Percentiles rank a stretch among this genome's conserved stretches.
Conservation (phyloP, 352 stramenopile genomes). For the Phytophthora melonis region DNA sequence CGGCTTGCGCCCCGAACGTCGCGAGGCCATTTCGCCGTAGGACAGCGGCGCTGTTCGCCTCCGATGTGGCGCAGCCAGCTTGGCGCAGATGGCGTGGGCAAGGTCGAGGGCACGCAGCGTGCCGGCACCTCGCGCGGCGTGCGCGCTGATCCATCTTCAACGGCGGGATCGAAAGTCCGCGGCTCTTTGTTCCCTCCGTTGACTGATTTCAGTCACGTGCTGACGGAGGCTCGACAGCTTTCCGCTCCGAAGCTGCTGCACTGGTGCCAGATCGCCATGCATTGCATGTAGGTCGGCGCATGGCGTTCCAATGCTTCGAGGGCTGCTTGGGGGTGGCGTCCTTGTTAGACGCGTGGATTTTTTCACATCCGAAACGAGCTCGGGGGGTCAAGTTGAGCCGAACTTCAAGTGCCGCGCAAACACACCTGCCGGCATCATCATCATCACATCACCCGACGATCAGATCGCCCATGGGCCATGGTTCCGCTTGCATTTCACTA, state of each 20-base stretch:
- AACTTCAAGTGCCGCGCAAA: slow-evolving; percentile 23
- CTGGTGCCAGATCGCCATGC: too few species aligned
- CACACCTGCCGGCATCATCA: too few species aligned
- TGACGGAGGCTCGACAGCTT: neutral
- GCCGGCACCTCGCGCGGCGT: neutral
- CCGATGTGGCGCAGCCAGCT: neutral
- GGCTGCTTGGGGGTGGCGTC: slow-evolving; percentile 2
- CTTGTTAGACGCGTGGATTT: slow-evolving; percentile 2
- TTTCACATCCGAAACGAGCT: slow-evolving; percentile 10
- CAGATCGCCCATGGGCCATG: neutral
- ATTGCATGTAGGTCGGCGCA: too few species aligned
- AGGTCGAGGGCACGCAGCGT: neutral
- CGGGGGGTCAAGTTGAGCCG: slow-evolving; percentile 17
- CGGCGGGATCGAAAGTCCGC: neutral
- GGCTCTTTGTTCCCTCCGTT: slow-evolving; percentile 7
- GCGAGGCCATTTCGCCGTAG: neutral
- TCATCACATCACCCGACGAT: too few species aligned
- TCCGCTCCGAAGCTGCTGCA: too few species aligned
- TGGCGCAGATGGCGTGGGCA: slow-evolving; percentile 4
- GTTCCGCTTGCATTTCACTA: slow-evolving; percentile 7
- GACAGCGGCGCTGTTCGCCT: neutral
- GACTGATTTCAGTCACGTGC: slow-evolving; percentile 18
- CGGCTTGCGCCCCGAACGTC: neutral
- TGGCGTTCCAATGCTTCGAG: too few species aligned
- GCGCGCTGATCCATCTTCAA: slow-evolving; percentile 7